These are phyloP conservation scores for Funneliformis caledonium DNA, from an alignment of 371 early-diverging fungal species.

Conservation along the genomic window DNA sequence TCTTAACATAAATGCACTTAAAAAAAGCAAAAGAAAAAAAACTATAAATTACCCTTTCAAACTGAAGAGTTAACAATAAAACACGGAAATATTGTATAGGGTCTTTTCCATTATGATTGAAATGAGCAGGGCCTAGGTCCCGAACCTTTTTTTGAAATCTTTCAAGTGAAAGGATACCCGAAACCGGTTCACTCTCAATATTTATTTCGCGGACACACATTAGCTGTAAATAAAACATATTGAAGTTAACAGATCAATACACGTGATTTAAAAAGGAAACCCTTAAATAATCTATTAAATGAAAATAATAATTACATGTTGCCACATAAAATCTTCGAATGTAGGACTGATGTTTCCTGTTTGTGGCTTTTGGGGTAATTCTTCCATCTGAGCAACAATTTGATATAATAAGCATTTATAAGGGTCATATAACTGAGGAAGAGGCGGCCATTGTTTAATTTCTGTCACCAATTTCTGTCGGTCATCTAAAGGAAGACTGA, in stretches of 20 bases:
- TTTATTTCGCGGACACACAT: slow-evolving; percentile 10
- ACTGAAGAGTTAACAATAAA: slow-evolving; percentile 83
- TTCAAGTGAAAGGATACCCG: neutral
- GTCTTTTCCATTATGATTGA: slow-evolving; percentile 52
- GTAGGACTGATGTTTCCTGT: slow-evolving; percentile 55
- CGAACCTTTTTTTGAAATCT: slow-evolving; percentile 31
- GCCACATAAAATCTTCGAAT: slow-evolving; percentile 88
- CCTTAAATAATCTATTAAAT: neutral
- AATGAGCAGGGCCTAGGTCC: slow-evolving; percentile 10
- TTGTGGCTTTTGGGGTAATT: slow-evolving; percentile 25
- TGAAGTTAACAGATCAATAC: neutral
- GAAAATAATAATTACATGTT: slow-evolving; percentile 48
- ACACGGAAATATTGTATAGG: slow-evolving; percentile 83
- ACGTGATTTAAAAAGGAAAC: neutral
- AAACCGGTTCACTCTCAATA: neutral
- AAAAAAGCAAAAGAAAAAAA: neutral
- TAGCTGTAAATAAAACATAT: slow-evolving; percentile 12
- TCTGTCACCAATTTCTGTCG: slow-evolving; percentile 37
- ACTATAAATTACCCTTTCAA: slow-evolving; percentile 68
- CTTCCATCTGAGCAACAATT: slow-evolving; percentile 33
- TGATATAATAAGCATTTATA: slow-evolving; percentile 32
- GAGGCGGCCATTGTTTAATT: slow-evolving; percentile 21
- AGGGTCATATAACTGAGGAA: slow-evolving; percentile 24
- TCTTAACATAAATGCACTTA: no score
- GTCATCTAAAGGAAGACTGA: slow-evolving; percentile 14